A percentile compares a stretch with the other conserved stretches of the same genome.
Evolutionary conservation across 2,329 filamentous ascomycete species (phyloP).

Genomic region (Xenoacremonium recifei): DNA sequence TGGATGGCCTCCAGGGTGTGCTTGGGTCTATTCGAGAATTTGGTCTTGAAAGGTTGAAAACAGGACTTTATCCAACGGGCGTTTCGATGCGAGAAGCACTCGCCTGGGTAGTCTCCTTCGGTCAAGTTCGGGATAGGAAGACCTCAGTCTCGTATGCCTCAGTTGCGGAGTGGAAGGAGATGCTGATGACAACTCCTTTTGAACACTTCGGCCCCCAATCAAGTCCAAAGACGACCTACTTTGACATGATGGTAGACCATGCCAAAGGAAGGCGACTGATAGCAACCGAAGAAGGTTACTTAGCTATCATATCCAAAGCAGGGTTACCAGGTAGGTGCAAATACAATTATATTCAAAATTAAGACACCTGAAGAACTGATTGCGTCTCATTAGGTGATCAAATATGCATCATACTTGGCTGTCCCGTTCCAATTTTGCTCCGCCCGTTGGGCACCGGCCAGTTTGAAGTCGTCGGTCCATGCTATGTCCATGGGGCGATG

Average conservation of each 20-base stretch:
- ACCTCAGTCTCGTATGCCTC: too few species aligned
- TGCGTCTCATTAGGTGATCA: not conserved
- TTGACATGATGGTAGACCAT: not conserved
- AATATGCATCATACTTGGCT: not conserved
- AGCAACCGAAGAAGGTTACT: not conserved
- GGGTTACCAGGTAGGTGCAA: not conserved
- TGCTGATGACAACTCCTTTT: too few species aligned
- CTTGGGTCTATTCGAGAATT: too few species aligned
- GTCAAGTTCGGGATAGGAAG: not conserved
- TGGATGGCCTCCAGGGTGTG: too few species aligned
- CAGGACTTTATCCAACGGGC: too few species aligned
- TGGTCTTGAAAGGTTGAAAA: too few species aligned
- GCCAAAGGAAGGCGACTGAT: not conserved
- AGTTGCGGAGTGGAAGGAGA: too few species aligned
- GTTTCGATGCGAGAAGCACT: too few species aligned
- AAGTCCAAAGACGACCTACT: slow-evolving; percentile 1
- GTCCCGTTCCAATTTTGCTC: not conserved
- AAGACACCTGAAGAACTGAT: not conserved
- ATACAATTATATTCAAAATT: not conserved
- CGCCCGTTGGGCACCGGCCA: not conserved
- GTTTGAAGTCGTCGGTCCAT: not conserved
- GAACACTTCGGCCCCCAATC: too few species aligned
- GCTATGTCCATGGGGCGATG: not conserved
- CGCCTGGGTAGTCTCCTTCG: not conserved
- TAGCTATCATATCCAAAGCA: not conserved